Base-by-base conservation (phyloP, 2,329 filamentous ascomycete species). In the Trichoderma atrobrunneum region DNA sequence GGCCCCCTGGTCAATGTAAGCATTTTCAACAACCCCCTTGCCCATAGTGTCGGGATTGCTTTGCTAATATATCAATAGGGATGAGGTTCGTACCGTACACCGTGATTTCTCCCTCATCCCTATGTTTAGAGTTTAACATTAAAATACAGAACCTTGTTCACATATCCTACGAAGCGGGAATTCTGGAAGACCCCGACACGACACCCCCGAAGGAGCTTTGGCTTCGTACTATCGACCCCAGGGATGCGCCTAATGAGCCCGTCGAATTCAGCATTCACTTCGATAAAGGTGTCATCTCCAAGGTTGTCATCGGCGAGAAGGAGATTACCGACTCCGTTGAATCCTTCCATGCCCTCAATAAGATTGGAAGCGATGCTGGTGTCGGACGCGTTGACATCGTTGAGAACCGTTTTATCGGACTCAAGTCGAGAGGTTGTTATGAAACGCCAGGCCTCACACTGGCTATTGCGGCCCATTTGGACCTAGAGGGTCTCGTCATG, bases 401-500 rank as follows among this genome's bases (percentile, higher is more conserved):
- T 57, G 54, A 28, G 26, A 57, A 26, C 54, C 54, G 16, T 7
- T 51, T 51, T 21, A 51, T 51, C 7, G 43, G 43, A 1, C 39
- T 43, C 10, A 43, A 43, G 39, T 43, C 39, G 16, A 3, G 39
- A 43, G 39, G 39, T 43, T 43, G 39, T 7, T 43, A 43, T 3
- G 39, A 43, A 43, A n/a, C 39, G 7, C 39, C 39, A 43, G 39
- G 39, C 39, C 16, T 43, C 39, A 43, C 39, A 18, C 39, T 43
- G 39, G n/a, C 43, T 11, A 1, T 21, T 11, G 39, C 74, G 3
- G 78, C 79, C n/a, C 43, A 51, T 21, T 54, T 79, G 1, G 86
- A 88, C 73, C 82, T 89, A 65, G 88, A 89, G 78, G 87, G 87
- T 75, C 83, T 89, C 24, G 85, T 87, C 74, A 83, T 89, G 81